These are phyloP conservation scores for Microcera coccophila DNA, from an alignment of 2,329 filamentous ascomycete genomes.

Conservation along the genomic window DNA sequence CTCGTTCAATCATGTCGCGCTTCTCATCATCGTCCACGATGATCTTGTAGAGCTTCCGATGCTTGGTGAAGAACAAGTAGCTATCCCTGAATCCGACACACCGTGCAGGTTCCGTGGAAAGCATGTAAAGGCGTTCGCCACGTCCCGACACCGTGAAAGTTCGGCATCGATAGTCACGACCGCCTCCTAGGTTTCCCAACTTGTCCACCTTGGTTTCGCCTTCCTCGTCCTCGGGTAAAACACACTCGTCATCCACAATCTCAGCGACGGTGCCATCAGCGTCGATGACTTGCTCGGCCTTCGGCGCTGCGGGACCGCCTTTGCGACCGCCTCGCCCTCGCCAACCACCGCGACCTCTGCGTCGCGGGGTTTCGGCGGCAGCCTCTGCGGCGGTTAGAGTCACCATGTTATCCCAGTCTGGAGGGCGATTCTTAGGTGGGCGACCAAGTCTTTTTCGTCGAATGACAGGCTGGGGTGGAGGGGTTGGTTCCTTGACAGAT, in stretches of 20 bases:
- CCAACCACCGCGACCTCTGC: slow-evolving; percentile 69
- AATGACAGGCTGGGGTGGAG: slow-evolving; percentile 59
- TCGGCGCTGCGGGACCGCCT: slow-evolving; percentile 68
- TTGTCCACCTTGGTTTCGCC: slow-evolving; percentile 94
- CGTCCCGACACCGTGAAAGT: slow-evolving; percentile 88
- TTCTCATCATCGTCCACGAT: slow-evolving; percentile 98
- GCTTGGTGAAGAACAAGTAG: slow-evolving; percentile 98
- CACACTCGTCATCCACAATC: slow-evolving; percentile 88
- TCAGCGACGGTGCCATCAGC: slow-evolving; percentile 90
- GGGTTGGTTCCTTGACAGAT: slow-evolving; percentile 50
- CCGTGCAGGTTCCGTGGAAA: slow-evolving; percentile 94
- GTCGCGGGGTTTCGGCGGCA: slow-evolving; percentile 55
- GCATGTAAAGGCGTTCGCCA: slow-evolving; percentile 88
- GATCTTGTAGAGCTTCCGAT: slow-evolving; percentile 94
- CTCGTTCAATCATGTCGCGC: slow-evolving; percentile 88
- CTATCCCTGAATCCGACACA: slow-evolving; percentile 97
- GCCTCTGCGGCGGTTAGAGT: slow-evolving; percentile 52
- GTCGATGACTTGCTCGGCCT: slow-evolving; percentile 81
- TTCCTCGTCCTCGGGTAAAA: slow-evolving; percentile 78
- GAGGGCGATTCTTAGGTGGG: slow-evolving; percentile 77
- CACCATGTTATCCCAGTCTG: slow-evolving; percentile 69
- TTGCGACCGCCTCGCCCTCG: slow-evolving; percentile 61
- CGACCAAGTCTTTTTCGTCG: slow-evolving; percentile 77
- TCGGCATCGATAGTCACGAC: slow-evolving; percentile 88
- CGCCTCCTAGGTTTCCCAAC: slow-evolving; percentile 74